Percentiles rank a stretch among this genome's conserved stretches.
Conservation (phyloP, 2,329 filamentous ascomycete species). For the Penicillium sp. region DNA sequence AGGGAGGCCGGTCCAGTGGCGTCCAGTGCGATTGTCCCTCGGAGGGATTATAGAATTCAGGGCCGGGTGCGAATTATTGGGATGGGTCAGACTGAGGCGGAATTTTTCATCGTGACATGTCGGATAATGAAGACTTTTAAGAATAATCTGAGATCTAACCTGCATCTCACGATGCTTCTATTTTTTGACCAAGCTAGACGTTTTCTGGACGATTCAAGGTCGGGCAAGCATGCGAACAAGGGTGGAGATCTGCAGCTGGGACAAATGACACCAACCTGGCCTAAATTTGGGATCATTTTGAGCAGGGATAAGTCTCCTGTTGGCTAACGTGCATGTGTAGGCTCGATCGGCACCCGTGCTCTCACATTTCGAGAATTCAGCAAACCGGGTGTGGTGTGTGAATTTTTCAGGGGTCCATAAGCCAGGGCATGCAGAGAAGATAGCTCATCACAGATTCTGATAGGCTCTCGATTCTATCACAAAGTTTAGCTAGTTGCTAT, state of each 20-base stretch:
- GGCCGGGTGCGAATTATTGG: neutral
- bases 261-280: conserved; percentile 4
- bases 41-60: neutral
- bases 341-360: neutral
- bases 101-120: conserved; percentile 1
- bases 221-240: conserved; percentile 2
- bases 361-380: neutral
- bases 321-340: neutral
- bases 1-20: too few species aligned
- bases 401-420: neutral
- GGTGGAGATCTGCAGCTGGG: conserved; percentile 5
- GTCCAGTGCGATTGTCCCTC: too few species aligned
- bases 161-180: conserved; percentile 3
- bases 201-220: neutral
- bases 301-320: neutral
- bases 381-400: neutral
- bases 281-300: conserved; percentile 8
- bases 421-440: neutral
- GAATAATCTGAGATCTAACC: conserved; percentile 3
- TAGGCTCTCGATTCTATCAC: neutral
- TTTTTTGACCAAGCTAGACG: conserved; percentile 3
- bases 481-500: neutral
- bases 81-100: neutral
- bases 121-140: conserved; percentile 4
- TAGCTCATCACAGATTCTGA: neutral